phyloP scores from a whole-genome alignment of 805 yeast genomes.

The Debaryomyces castellii region DNA sequence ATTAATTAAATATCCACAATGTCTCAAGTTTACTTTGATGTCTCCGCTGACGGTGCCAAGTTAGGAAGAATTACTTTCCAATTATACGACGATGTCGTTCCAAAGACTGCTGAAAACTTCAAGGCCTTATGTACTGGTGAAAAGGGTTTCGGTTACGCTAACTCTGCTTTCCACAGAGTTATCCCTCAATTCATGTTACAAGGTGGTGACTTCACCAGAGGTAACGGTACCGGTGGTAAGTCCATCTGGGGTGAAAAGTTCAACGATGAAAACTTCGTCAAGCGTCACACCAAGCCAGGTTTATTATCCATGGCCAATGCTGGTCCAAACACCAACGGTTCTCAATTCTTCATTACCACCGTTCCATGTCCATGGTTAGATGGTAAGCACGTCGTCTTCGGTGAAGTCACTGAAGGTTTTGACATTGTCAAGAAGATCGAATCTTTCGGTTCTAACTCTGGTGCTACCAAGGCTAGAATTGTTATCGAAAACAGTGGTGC shows the following conservation, averaged over 20 bases:
- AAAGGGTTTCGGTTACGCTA: constrained; percentile 88
- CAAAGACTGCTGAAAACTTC: constrained; percentile 81
- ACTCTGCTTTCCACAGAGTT: constrained; percentile 92
- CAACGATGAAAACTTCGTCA: constrained; percentile 65
- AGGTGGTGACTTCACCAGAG: constrained; percentile 59
- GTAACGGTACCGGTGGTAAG: constrained; percentile 93
- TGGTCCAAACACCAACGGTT: constrained; percentile 91
- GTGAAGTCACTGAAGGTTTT: constrained; percentile 69
- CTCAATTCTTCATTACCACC: constrained; percentile 87
- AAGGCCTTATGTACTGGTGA: constrained; percentile 86
- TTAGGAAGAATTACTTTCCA: constrained; percentile 85
- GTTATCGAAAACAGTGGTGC: constrained; percentile 64
- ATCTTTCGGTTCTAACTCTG: constrained; percentile 64
- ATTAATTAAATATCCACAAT: constrained; percentile 23
- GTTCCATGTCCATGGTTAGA: constrained; percentile 77
- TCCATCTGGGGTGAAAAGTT: constrained; percentile 75
- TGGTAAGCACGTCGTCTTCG: constrained; percentile 77
- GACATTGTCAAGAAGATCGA: constrained; percentile 60
- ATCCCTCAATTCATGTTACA: constrained; percentile 96
- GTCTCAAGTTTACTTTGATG: constrained; percentile 80
- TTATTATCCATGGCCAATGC: constrained; percentile 89
- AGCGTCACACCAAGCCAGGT: constrained; percentile 78
- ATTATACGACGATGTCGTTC: constrained; percentile 53
- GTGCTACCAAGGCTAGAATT: constrained; percentile 64
- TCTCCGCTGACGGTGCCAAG: constrained; percentile 70